Evolutionary conservation across 306 rosid species (phyloP).

Genomic region (Argentina anserina): DNA sequence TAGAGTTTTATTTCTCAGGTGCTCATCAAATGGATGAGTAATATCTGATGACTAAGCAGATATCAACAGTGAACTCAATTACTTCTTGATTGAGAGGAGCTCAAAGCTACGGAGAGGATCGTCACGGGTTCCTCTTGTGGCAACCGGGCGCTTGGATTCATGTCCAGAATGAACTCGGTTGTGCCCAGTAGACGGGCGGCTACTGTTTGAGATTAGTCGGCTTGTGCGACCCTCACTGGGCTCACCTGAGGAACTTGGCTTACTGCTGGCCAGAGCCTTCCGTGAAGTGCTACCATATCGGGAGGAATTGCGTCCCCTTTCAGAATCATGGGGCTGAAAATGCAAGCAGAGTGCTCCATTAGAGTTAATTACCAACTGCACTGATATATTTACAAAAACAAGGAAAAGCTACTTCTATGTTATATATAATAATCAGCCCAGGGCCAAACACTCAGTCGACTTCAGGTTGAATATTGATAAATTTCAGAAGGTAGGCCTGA

Average conservation of each 20-base stretch:
- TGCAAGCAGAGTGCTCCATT: conserved; percentile 18
- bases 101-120: conserved; percentile 90
- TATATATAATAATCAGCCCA: neutral
- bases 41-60: conserved; percentile 22
- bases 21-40: conserved; percentile 25
- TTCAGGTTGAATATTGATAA: neutral
- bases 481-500: neutral
- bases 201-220: conserved; percentile 43
- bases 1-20: neutral
- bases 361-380: conserved; percentile 2
- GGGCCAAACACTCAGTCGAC: neutral
- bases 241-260: conserved; percentile 65
- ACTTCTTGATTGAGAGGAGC: conserved; percentile 77
- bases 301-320: conserved; percentile 60
- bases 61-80: conserved; percentile 7
- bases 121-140: conserved; percentile 60
- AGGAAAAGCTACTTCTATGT: neutral
- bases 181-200: conserved; percentile 55
- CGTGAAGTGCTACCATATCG: conserved; percentile 90
- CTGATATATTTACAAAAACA: neutral
- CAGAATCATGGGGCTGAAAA: conserved; percentile 62
- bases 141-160: conserved; percentile 54
- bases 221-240: conserved; percentile 55
- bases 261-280: conserved; percentile 55
- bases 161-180: conserved; percentile 46